These are phyloP conservation scores for Lactarius deliciosus DNA, from an alignment of 768 basidiomycete species.

Conservation along the genomic window DNA sequence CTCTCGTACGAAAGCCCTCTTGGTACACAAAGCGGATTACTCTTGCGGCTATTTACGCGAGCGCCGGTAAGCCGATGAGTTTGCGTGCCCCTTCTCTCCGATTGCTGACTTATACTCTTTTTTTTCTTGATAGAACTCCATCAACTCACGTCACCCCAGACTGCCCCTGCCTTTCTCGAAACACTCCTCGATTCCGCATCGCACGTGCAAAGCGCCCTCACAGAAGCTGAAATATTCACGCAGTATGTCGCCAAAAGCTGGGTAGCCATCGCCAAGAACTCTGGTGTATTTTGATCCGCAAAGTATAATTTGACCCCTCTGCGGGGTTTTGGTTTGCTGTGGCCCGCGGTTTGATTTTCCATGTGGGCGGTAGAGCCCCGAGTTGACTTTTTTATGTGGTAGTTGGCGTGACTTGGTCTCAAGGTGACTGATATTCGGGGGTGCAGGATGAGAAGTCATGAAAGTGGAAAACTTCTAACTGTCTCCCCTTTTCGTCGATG, in stretches of 20 bases:
- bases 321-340: not conserved
- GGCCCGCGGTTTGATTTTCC: not conserved
- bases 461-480: not conserved
- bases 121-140: slow-evolving; percentile 55
- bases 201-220: slow-evolving; percentile 45
- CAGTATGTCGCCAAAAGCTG: slow-evolving; percentile 67
- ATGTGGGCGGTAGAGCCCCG: not conserved
- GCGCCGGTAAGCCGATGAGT: slow-evolving; percentile 51
- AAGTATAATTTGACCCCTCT: not conserved
- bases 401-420: no score
- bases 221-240: slow-evolving; percentile 55
- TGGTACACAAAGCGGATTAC: slow-evolving; percentile 75
- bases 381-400: no score
- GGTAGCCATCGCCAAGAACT: slow-evolving; percentile 68
- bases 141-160: slow-evolving; percentile 73
- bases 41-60: slow-evolving; percentile 64
- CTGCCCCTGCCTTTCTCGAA: slow-evolving; percentile 65
- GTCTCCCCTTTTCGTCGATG: not conserved
- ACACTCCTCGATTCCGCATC: slow-evolving; percentile 54
- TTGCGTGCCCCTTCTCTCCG: not conserved
- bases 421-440: not conserved
- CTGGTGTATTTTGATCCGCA: slow-evolving; percentile 46
- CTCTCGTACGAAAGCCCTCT: slow-evolving; percentile 45
- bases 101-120: not conserved
- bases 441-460: not conserved